These are phyloP conservation scores for Quillaja saponaria DNA, from an alignment of 306 rosid genomes.

Conservation along the genomic window DNA sequence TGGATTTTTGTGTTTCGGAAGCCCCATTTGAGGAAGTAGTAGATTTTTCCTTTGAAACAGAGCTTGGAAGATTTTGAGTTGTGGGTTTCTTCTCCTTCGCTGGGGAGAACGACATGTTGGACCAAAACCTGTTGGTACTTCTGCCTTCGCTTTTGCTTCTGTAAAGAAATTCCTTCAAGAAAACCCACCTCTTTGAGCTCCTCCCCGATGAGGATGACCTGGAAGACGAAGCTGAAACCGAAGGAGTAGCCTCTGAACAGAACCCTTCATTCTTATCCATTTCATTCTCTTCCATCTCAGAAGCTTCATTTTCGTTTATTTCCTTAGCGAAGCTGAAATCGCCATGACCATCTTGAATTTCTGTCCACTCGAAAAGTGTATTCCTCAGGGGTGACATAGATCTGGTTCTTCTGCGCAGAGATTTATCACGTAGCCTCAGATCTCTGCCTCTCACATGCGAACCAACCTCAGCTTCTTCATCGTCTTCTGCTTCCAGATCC, in stretches of 20 bases:
- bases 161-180: slow-evolving; percentile 76
- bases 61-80: slow-evolving; percentile 11
- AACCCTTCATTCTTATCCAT: slow-evolving; percentile 39
- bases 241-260: slow-evolving; percentile 50
- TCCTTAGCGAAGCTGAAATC: background rate
- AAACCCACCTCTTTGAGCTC: slow-evolving; percentile 87
- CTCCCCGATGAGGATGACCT: slow-evolving; percentile 93
- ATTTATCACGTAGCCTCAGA: slow-evolving; percentile 68
- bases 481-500: slow-evolving; percentile 66
- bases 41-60: slow-evolving; percentile 35
- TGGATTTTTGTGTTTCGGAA: slow-evolving; percentile 35
- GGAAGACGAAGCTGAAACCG: slow-evolving; percentile 80
- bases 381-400: slow-evolving; percentile 86
- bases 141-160: slow-evolving; percentile 97
- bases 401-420: slow-evolving; percentile 78
- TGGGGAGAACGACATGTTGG: slow-evolving; percentile 67
- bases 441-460: slow-evolving; percentile 72
- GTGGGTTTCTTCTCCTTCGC: slow-evolving; percentile 66
- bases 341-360: slow-evolving; percentile 28
- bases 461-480: slow-evolving; percentile 26
- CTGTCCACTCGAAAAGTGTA: slow-evolving; percentile 52
- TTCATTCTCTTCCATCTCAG: slow-evolving; percentile 39
- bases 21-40: slow-evolving; percentile 17
- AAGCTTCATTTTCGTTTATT: slow-evolving; percentile 1
- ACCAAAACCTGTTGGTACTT: slow-evolving; percentile 89